Percentiles rank a stretch among this genome's conserved stretches.
These are phyloP conservation scores for Blastobotrys petasosporus DNA, from an alignment of 1,139 yeast species.

Conservation along the genomic window DNA sequence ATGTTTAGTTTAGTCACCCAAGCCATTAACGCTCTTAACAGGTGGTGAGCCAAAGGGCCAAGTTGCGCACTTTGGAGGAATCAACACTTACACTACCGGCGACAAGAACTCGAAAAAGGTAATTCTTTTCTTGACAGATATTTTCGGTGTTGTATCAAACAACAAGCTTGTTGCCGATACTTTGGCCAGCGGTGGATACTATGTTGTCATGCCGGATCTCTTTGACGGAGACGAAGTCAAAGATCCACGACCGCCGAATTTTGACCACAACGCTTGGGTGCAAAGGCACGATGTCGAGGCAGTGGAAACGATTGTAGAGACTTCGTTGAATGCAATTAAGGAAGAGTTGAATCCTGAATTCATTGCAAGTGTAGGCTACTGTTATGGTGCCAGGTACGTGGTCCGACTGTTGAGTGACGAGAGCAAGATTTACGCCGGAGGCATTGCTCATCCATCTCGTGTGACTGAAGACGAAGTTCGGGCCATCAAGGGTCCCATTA, in stretches of 20 bases:
- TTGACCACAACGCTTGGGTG: conserved; percentile 46
- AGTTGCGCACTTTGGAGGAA: conserved; percentile 40
- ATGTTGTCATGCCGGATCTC: conserved; percentile 69
- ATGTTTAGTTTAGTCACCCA: conserved; percentile 75
- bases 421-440: conserved; percentile 52
- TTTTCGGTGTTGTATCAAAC: conserved; percentile 60
- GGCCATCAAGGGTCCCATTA: conserved; percentile 52
- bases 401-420: conserved; percentile 46
- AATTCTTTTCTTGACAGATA: conserved; percentile 61
- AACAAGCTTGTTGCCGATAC: conserved; percentile 61
- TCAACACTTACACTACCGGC: conserved; percentile 55
- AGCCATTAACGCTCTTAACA: conserved; percentile 43
- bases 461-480: conserved; percentile 59
- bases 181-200: conserved; percentile 57
- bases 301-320: conserved; percentile 40
- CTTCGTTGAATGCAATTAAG: conserved; percentile 42
- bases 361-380: conserved; percentile 65
- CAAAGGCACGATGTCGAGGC: conserved; percentile 45
- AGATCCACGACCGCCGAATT: conserved; percentile 25
- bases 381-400: conserved; percentile 75
- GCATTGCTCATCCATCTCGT: conserved; percentile 76
- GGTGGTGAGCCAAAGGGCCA: conserved; percentile 41
- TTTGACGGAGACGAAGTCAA: conserved; percentile 48
- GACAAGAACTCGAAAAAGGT: conserved; percentile 40
- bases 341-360: conserved; percentile 45